Evolutionary conservation across 2,329 filamentous ascomycete genomes (phyloP).

Genomic region (Magnaporthales sp.): DNA sequence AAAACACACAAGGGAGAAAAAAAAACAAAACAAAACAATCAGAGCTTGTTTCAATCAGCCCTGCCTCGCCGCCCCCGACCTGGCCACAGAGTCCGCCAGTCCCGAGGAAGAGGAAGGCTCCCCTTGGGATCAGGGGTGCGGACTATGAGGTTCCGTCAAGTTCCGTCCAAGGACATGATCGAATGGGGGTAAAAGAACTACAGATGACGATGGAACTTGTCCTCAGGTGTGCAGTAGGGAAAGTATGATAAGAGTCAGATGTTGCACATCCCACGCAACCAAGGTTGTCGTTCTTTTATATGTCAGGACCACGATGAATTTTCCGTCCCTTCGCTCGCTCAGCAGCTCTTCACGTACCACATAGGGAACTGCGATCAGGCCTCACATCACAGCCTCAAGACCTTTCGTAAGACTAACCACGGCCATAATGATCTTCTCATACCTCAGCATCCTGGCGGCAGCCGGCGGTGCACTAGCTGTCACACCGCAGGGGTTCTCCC

Average conservation of each 20-base stretch:
- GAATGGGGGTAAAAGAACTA: not conserved
- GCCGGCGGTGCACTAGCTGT: constrained; percentile 19
- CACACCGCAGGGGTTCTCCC: constrained; percentile 32
- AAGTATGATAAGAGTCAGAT: not conserved
- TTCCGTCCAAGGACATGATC: not conserved
- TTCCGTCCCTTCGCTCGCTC: not conserved
- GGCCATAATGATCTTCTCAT: constrained; percentile 11
- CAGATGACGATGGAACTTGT: not conserved
- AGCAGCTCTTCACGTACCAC: not conserved
- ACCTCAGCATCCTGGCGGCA: constrained; percentile 16
- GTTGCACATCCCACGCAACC: not conserved
- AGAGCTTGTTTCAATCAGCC: not conserved
- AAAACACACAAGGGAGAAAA: not conserved
- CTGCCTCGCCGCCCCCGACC: not conserved
- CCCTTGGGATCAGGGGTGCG: not conserved
- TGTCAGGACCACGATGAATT: not conserved
- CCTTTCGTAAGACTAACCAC: not conserved
- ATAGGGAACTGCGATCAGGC: not conserved
- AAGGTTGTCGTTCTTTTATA: not conserved
- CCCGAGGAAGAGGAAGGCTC: not conserved
- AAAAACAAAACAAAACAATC: not conserved
- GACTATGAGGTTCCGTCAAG: not conserved
- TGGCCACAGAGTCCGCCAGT: not conserved
- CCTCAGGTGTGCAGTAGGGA: not conserved
- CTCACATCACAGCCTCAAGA: not conserved